These are phyloP conservation scores for Botrytis elliptica DNA, from an alignment of 2,329 filamentous ascomycete species.

Conservation along the genomic window DNA sequence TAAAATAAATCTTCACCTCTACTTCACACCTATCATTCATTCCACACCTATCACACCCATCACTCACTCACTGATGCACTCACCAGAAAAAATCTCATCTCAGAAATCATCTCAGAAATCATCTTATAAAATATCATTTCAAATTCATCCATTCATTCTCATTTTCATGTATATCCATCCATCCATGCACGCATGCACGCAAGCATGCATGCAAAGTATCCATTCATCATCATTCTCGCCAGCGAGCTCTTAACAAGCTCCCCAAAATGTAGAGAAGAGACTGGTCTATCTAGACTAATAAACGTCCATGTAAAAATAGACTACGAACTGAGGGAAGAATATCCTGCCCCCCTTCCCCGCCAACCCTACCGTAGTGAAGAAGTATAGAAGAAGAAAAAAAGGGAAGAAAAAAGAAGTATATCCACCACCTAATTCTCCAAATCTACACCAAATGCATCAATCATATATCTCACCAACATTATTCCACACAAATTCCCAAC, in stretches of 20 bases:
- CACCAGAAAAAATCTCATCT: not conserved
- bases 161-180: not conserved
- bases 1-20: not conserved
- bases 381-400: not conserved
- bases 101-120: not conserved
- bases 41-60: no score
- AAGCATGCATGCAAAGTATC: no score
- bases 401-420: constrained; percentile 1
- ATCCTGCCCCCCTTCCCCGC: not conserved
- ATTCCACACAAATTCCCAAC: constrained; percentile 1
- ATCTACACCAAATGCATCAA: not conserved
- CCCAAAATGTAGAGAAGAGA: constrained; percentile 1
- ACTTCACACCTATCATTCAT: not conserved
- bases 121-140: not conserved
- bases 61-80: not conserved
- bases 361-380: not conserved
- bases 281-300: not conserved
- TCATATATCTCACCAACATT: not conserved
- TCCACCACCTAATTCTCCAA: not conserved
- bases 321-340: not conserved
- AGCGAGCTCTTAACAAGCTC: not conserved
- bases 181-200: not conserved
- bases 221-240: constrained; percentile 6
- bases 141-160: not conserved
- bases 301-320: not conserved